Conservation (phyloP, 73 alveolate species). For the Breviolum minutum region DNA sequence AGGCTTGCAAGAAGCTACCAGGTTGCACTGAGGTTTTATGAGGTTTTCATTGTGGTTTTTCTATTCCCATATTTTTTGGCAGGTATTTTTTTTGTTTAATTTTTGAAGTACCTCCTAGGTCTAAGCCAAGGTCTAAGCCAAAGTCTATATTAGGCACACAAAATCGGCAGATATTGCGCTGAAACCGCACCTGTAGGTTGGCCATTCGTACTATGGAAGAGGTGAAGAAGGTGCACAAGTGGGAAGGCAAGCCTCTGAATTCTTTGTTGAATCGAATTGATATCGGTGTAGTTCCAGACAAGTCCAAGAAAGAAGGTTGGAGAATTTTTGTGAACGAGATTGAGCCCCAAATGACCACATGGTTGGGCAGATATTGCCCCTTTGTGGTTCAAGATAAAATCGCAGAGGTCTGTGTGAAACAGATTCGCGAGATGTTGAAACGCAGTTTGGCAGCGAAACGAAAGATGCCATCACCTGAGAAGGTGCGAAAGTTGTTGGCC, state of each 20-base stretch:
- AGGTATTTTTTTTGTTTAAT: background rate
- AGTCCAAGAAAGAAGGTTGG: constrained; percentile 71
- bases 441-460: constrained; percentile 60
- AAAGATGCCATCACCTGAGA: constrained; percentile 76
- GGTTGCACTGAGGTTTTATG: background rate
- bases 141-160: background rate
- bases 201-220: constrained; percentile 62
- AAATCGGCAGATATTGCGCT: background rate
- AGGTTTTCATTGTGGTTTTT: background rate
- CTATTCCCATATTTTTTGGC: too few relatives aligned
- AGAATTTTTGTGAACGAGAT: constrained; percentile 66
- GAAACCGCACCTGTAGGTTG: constrained; percentile 22
- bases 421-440: constrained; percentile 53
- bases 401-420: constrained; percentile 57
- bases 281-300: constrained; percentile 69
- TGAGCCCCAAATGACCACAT: constrained; percentile 79
- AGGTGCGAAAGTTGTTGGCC: constrained; percentile 57
- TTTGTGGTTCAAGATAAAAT: constrained; percentile 51
- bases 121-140: background rate
- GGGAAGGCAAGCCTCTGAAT: constrained; percentile 74
- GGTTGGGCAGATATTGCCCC: constrained; percentile 88
- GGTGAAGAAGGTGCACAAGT: constrained; percentile 77
- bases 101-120: background rate
- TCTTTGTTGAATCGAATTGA: constrained; percentile 74
- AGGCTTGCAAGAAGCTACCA: constrained; percentile 66